Evolutionary conservation across 1,139 yeast genomes (phyloP), one percentile per base, ranked within the genome.

Genomic region (Candida sanyaensis): DNA sequence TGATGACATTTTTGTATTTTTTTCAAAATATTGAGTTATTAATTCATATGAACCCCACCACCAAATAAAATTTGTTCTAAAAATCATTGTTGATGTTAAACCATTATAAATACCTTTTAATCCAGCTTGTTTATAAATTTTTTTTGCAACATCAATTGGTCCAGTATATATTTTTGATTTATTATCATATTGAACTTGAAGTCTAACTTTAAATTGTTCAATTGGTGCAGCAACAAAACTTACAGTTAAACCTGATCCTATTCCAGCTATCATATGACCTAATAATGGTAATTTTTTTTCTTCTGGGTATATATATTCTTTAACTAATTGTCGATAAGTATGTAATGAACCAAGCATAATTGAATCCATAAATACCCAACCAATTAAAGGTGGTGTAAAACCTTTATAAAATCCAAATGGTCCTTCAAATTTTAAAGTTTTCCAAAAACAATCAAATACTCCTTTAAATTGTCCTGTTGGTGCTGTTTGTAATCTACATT

Each of bases 31-130:
- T 47, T 78, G 77, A 9, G 95, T 88, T 62, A 89, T 79, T 10
- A 89, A 51, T 60, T 90, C 96, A 62, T 90, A 90, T 0, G 96
- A 84, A 2, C 96, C 96, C 97, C 97, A 91, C 95, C 96, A 90
- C 52, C 88, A 88, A 37, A 88, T 75, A 61, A 91, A 91, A 67
- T 88, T 88, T 0, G 96, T 84, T 60, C 97, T 77, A 69, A 91
- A 91, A 11, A 91, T 77, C 43, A 90, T 83, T 0, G 97, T 91
- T 10, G 96, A 84, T n/a, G 84, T 66, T 44, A 91, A 73, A 6
- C 96, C 97, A 56, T 87, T 83, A 64, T 88, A 90, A 12, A 90
- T 73, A 0, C 92, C 87, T 53, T 81, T 66, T n/a, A 86, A 67
- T 5, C 96, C 96, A 29, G 80, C 78, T 50, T 71, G 75, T 55